Conservation (phyloP, 2,329 filamentous ascomycete species). For the Sarocladium strictum region DNA sequence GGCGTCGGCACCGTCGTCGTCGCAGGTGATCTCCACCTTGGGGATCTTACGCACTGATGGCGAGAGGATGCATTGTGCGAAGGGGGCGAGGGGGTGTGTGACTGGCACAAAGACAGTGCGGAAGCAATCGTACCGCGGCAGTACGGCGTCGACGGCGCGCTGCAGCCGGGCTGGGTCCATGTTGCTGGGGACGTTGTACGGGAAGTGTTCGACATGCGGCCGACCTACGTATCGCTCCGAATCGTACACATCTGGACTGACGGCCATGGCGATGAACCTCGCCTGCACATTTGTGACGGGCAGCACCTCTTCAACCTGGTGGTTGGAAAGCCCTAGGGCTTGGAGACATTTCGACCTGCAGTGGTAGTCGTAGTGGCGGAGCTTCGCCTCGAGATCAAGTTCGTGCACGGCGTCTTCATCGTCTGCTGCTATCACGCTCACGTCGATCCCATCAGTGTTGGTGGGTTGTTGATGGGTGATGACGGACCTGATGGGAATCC, state of each 20-base stretch:
- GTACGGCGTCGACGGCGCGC: constrained; percentile 11
- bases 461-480: background rate
- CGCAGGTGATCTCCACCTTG: constrained; percentile 10
- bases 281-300: constrained; percentile 10
- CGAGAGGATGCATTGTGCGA: constrained; percentile 12
- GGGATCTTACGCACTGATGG: background rate
- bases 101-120: constrained; percentile 12
- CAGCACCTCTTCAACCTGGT: constrained; percentile 11
- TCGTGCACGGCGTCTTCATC: constrained; percentile 11
- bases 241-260: background rate
- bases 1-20: constrained; percentile 6
- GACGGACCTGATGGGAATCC: background rate
- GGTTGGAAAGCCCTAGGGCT: constrained; percentile 6
- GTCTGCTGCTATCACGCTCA: constrained; percentile 10
- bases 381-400: constrained; percentile 8
- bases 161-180: constrained; percentile 12
- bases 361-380: constrained; percentile 11
- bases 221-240: constrained; percentile 10
- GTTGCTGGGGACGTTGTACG: constrained; percentile 12
- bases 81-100: constrained; percentile 12
- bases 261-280: constrained; percentile 11
- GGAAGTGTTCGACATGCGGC: constrained; percentile 12
- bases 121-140: constrained; percentile 12
- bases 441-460: background rate
- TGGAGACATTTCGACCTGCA: constrained; percentile 9